Evolutionary conservation across 2,329 filamentous ascomycete genomes (phyloP).

Genomic region (Cladorrhinum sp.): DNA sequence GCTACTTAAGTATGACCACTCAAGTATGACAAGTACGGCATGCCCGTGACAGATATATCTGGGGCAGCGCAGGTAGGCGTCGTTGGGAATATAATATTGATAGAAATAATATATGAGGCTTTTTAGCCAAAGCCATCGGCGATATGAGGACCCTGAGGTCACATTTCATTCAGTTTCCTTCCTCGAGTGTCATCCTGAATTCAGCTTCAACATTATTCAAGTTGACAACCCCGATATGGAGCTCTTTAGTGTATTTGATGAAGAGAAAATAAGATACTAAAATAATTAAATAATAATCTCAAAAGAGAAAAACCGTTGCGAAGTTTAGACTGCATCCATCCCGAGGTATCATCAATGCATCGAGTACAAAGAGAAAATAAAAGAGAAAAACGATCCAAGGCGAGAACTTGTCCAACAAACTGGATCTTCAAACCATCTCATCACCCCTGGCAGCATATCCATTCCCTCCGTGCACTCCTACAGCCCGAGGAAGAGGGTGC

Average conservation of each 20-base stretch:
- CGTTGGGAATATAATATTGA: not conserved
- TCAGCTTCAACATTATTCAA: no score
- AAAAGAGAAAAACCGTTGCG: not conserved
- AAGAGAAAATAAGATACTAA: no score
- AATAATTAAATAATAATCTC: no score
- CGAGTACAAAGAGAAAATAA: not conserved
- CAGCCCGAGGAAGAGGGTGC: constrained; percentile 5
- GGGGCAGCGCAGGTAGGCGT: not conserved
- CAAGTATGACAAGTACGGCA: not conserved
- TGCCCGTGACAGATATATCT: not conserved
- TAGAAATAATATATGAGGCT: no score
- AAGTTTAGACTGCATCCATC: not conserved
- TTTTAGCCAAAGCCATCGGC: no score
- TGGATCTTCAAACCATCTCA: constrained; percentile 13
- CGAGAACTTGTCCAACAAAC: no score
- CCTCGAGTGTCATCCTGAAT: no score
- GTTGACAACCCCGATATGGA: no score
- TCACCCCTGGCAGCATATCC: constrained; percentile 13
- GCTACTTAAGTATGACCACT: not conserved
- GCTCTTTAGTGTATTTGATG: no score
- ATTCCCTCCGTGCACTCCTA: not conserved
- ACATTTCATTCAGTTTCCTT: no score
- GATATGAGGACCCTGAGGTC: no score
- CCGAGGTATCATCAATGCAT: not conserved
- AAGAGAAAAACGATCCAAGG: not conserved